Evolutionary conservation across 306 rosid genomes (phyloP).

Genomic region (Prunus mume): DNA sequence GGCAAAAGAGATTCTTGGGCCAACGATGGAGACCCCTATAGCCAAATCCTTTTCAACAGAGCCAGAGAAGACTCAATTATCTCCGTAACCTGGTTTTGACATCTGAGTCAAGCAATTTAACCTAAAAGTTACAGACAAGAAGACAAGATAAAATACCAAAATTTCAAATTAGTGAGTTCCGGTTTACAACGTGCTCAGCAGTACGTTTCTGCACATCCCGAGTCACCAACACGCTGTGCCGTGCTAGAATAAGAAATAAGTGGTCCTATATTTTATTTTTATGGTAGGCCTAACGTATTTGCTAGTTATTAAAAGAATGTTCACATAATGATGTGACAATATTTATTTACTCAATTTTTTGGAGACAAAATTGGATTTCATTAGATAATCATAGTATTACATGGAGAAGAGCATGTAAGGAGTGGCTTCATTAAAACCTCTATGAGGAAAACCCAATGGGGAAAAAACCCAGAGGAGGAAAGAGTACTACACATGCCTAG

Average conservation of each 20-base stretch:
- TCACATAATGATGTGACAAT: background rate
- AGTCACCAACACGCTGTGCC: background rate
- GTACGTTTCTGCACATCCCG: background rate
- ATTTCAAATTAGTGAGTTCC: background rate
- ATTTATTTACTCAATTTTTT: too few species aligned
- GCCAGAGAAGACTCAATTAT: too few species aligned
- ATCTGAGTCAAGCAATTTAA: background rate
- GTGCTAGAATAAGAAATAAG: background rate
- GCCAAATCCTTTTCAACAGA: slow-evolving; percentile 1
- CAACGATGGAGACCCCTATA: slow-evolving; percentile 4
- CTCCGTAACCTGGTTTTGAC: too few species aligned
- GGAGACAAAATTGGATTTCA: too few species aligned
- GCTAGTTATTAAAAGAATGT: background rate
- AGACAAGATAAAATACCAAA: background rate
- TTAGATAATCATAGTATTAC: too few species aligned
- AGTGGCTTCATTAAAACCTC: too few species aligned
- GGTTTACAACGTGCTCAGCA: background rate
- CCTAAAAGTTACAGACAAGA: background rate
- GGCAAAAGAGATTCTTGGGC: too few species aligned
- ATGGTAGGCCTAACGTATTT: background rate
- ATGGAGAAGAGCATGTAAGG: too few species aligned
- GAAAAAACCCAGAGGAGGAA: too few species aligned
- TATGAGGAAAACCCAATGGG: too few species aligned
- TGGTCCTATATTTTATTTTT: background rate
- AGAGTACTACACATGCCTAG: too few species aligned